These are phyloP conservation scores for Cladorrhinum sp. DNA, from an alignment of 2,329 filamentous ascomycete species.

Conservation along the genomic window DNA sequence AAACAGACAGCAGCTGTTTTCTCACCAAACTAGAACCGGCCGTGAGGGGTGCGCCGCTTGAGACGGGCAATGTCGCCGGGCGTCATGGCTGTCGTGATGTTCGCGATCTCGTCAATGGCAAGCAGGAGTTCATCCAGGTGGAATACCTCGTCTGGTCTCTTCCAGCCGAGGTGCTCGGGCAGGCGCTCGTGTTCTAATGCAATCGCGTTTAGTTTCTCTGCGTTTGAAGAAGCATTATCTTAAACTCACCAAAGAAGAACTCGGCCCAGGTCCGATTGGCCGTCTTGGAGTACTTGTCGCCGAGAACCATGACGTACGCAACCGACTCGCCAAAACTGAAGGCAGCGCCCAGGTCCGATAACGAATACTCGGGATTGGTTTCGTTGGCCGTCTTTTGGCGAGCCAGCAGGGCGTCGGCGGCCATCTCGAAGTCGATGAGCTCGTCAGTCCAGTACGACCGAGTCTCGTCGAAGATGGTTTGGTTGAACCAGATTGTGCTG, in stretches of 20 bases:
- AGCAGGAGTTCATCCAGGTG: background rate
- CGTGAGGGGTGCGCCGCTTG: background rate
- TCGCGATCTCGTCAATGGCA: background rate
- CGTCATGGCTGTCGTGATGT: background rate
- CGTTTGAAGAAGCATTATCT: too few relatives aligned
- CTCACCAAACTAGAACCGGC: background rate
- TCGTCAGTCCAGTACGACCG: slow-evolving; percentile 44
- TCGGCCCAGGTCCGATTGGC: slow-evolving; percentile 41
- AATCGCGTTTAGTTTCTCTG: background rate
- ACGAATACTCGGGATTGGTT: slow-evolving; percentile 47
- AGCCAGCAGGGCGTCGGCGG: slow-evolving; percentile 45
- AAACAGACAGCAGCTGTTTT: too few relatives aligned
- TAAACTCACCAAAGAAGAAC: slow-evolving; percentile 45
- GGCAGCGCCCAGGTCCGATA: slow-evolving; percentile 39
- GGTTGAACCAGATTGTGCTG: slow-evolving; percentile 51
- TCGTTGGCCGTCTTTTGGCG: slow-evolving; percentile 44
- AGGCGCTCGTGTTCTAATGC: background rate
- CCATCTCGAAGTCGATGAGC: slow-evolving; percentile 38
- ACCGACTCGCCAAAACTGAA: slow-evolving; percentile 51
- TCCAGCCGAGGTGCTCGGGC: background rate
- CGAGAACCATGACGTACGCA: slow-evolving; percentile 49
- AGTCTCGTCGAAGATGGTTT: slow-evolving; percentile 46
- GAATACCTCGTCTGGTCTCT: background rate
- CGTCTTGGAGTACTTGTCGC: slow-evolving; percentile 39
- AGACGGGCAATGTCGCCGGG: background rate